Conservation (phyloP, 1,139 yeast species). For the Lipomyces yarrowii region DNA sequence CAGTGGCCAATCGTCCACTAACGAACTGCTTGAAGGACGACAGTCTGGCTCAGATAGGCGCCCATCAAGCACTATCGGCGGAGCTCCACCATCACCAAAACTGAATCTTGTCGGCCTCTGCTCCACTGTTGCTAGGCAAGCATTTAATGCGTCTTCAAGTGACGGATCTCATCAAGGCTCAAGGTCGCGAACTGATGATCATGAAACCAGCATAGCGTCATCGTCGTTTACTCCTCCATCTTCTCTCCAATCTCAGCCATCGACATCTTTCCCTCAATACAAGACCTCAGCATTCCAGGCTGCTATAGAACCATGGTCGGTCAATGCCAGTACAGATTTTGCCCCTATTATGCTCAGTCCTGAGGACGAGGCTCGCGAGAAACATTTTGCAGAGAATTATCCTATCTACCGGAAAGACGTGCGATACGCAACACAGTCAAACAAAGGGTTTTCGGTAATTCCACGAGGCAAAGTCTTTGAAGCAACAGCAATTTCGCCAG, state of each 20-base stretch:
- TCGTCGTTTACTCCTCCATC: conserved; percentile 27
- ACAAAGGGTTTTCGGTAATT: conserved; percentile 53
- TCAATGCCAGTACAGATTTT: conserved; percentile 7
- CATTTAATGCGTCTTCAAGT: conserved; percentile 32
- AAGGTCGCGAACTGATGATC: conserved; percentile 35
- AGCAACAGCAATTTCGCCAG: conserved; percentile 67
- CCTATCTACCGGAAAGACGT: conserved; percentile 75
- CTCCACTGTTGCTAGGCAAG: conserved; percentile 31
- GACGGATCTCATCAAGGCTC: conserved; percentile 33
- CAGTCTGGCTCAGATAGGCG: conserved; percentile 22
- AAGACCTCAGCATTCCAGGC: conserved; percentile 8
- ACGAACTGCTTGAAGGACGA: conserved; percentile 18
- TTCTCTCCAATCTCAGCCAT: conserved; percentile 14
- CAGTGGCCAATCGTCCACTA: conserved; percentile 25
- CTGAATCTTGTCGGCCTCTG: conserved; percentile 34
- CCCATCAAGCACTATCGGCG: conserved; percentile 25
- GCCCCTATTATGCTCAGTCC: conserved; percentile 24
- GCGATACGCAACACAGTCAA: conserved; percentile 65
- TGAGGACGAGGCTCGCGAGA: conserved; percentile 54
- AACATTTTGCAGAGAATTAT: conserved; percentile 73
- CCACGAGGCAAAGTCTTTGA: conserved; percentile 48
- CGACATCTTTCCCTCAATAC: conserved; percentile 29
- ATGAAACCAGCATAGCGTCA: conserved; percentile 31
- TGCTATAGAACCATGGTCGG: conserved; percentile 36
- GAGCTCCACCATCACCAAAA: conserved; percentile 34